Base-by-base conservation (phyloP, 768 basidiomycete species). In the Boletus rex-veris region DNA sequence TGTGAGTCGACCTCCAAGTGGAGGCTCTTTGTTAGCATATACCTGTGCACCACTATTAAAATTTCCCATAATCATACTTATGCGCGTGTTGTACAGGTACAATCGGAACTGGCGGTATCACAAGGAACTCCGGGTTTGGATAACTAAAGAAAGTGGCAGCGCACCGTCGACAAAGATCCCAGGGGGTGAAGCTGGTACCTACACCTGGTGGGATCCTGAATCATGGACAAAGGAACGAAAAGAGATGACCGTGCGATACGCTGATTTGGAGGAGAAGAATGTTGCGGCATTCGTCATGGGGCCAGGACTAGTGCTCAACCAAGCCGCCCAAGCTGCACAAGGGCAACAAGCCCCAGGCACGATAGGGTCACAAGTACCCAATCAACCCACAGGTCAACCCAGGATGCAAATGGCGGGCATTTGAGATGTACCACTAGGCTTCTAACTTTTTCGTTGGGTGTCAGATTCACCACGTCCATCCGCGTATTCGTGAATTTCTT, bases 41-140 rank as follows among this genome's bases (percentile, higher is more conserved):
- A 19, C 31, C 33, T 36, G 49, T 53, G 60, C 45, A 7, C 14
- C 38, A 18, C 18, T 39, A 42, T 51, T 31, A 38, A 40, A 49
- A 48, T 15, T 26, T 49, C 10, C 8, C 19, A 33, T 15, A 38
- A 48, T 30, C 45, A 39, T 26, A 19, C 56, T 68, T 31, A 58
- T 28, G 40, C 21, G 37, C 39, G 16, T 41, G 45, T 42, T 43
- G 21, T 53, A 42, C 61, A 95, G 93, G 65, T 96, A 84, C 78
- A 89, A 90, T 70, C 88, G 93, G 56, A 94, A 93, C 71, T 98
- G 95, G 94, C 80, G 95, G 55, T 97, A 88, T 72, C 94, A 97
- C 82, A 97, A 94, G 70, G 91, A 93, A 62, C 78, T 91, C 46
- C 86, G 84, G 79, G 65, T 71, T 28, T 84, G 86, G 86, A 73